Evolutionary conservation across 371 early-diverging fungal genomes (phyloP).

Genomic region (Capillidium heterosporum): DNA sequence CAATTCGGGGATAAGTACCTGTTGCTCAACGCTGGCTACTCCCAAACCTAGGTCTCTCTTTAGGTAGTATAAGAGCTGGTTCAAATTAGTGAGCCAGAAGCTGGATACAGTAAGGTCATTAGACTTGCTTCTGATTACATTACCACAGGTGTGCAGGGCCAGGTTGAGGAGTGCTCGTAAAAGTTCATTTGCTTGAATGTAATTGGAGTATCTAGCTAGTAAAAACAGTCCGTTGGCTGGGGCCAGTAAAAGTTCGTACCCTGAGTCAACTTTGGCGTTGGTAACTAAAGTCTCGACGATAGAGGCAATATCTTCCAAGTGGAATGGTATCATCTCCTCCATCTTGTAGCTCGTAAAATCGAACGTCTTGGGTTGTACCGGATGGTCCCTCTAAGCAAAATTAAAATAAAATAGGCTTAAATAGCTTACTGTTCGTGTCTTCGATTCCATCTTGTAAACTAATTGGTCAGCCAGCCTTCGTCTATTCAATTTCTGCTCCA

Average conservation of each 20-base stretch:
- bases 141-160: background rate
- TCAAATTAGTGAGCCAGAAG: constrained; percentile 68
- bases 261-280: background rate
- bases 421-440: background rate
- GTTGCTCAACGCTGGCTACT: constrained; percentile 27
- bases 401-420: background rate
- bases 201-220: background rate
- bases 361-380: background rate
- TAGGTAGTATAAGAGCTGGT: constrained; percentile 51
- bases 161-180: background rate
- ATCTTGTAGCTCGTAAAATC: background rate
- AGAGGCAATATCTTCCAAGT: background rate
- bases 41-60: constrained; percentile 53
- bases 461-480: background rate
- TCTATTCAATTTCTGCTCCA: background rate
- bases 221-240: background rate
- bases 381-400: background rate
- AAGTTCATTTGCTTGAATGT: background rate
- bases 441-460: background rate
- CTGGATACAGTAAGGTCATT: constrained; percentile 27
- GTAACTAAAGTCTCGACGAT: background rate
- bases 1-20: constrained; percentile 39
- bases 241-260: background rate
- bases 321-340: background rate
- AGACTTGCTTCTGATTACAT: constrained; percentile 5